Evolutionary conservation across 1,284 basidiomycete species (phyloP).

Genomic region (Moesziomyces sp.): DNA sequence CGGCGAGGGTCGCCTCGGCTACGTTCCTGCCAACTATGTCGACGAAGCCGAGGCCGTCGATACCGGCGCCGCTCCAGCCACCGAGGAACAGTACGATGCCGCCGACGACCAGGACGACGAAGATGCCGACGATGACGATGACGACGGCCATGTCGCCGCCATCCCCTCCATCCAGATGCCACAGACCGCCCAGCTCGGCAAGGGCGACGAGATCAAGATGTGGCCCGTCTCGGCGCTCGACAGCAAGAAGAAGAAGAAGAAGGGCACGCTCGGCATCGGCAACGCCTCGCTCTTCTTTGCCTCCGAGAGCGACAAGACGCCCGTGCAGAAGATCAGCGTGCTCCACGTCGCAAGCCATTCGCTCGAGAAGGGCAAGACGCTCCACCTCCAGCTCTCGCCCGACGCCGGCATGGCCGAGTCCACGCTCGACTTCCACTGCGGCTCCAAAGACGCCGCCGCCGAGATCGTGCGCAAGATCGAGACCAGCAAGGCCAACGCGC

Average conservation of each 20-base stretch:
- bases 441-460: conserved; percentile 62
- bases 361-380: conserved; percentile 64
- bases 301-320: conserved; percentile 65
- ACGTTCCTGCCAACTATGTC: conserved; percentile 66
- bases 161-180: conserved; percentile 51
- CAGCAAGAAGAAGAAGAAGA: conserved; percentile 63
- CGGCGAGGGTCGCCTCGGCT: conserved; percentile 56
- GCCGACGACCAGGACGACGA: conserved; percentile 47
- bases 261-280: conserved; percentile 66
- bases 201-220: conserved; percentile 66
- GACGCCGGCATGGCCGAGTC: conserved; percentile 49
- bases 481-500: conserved; percentile 52
- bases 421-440: conserved; percentile 54
- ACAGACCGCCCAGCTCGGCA: conserved; percentile 40
- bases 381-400: conserved; percentile 53
- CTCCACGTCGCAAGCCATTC: conserved; percentile 48
- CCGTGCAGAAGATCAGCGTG: conserved; percentile 63
- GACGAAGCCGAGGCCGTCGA: conserved; percentile 62
- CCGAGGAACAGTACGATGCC: conserved; percentile 30
- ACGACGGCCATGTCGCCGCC: conserved; percentile 24
- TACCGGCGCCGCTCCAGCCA: conserved; percentile 46
- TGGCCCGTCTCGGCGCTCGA: conserved; percentile 65
- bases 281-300: conserved; percentile 66
- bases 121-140: conserved; percentile 47
- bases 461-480: conserved; percentile 61